Evolutionary conservation across 2,329 filamentous ascomycete genomes (phyloP), one percentile per base, ranked within the genome.

Genomic region (Truncatella angustata): DNA sequence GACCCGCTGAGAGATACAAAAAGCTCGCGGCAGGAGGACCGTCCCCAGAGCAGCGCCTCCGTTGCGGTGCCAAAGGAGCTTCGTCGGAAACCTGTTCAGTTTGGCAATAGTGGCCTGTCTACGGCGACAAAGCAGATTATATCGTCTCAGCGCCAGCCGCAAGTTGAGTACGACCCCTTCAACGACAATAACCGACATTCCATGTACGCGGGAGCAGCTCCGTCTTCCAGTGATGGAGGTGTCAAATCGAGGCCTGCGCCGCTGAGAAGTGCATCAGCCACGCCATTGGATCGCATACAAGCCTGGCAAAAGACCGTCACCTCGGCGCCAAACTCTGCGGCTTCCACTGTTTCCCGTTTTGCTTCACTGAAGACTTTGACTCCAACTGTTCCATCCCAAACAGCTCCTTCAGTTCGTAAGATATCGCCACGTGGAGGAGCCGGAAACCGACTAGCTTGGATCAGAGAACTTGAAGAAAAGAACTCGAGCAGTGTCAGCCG

Each of bases 391-490:
- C 23, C 52, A n/a, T 37, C 52, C 2, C 35, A 26, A 10, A 30
- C n/a, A 11, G 26, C 26, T 16, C n/a, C 18, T 30, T 37, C 45
- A 26, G 39, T 34, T n/a, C 52, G 55, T 18, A 57, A 34, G 37
- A 26, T 49, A 5, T 55, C 55, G 24, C 35, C 42, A 5, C 47
- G 50, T 9, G 50, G 50, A 10, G 50, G 50, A 10, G 53, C 32
- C 24, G 37, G 53, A 50, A 50, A 54, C 43, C 55, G 55, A 11
- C 53, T 57, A 9, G 55, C 55, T n/a, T 57, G 55, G 55, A 57
- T 57, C 45, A 40, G 40, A 9, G 55, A 57, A 50, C 55, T 57
- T 24, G 55, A 57, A 40, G 55, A 55, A 42, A 57, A 57, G 55
- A 57, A 57, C 47, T 53, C 55, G 37, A 50, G 46, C 45, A 44